Evolutionary conservation across 495 filamentous ascomycete genomes (phyloP), one percentile per base, ranked within the genome.

Genomic region (Aspergillus olivimuriae): DNA sequence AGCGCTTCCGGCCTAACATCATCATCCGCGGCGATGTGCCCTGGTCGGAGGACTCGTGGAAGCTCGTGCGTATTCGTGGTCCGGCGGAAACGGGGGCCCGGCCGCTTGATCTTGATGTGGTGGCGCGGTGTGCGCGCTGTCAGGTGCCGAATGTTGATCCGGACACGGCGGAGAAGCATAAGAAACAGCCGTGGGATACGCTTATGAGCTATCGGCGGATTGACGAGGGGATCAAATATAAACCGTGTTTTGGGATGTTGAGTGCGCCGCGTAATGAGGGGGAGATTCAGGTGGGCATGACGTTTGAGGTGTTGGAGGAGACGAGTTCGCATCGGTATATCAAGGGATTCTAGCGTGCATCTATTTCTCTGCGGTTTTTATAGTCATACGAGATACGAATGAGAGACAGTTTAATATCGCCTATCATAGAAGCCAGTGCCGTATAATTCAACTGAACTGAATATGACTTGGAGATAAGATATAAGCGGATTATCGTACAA

Each of bases 71-170:
- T 19, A 79, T 96, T 41, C 17, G 16, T 30, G 26, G 55, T 44
- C 26, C 47, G 56, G 39, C 53, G 55, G n/a, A 78, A 70, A 47
- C 60, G 31, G 3, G 7, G 26, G 26, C 12, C 7, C 26, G 26
- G 7, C 26, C 48, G 1, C 43, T 73, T 18, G 65, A 61, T 30
- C 34, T 77, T 31, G 76, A 80, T 57, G 78, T 91, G 21, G 81
- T 86, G 2, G 83, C 81, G 46, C 74, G 85, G 12, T 89, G 84
- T 12, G 75, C 78, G 4, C 77, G 90, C 26, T 95, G 90, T 58
- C 86, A 83, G 50, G 69, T 95, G 41, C 90, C 90, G 9, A 95
- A 95, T 59, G 83, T 90, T 2, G 74, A 94, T 64, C 87, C 75
- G 9, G 70, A 71, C 3, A 86, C 79, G 2, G 91, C 86, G 2